Evolutionary conservation across 306 rosid species (phyloP).

Genomic region (Amphicarpaea edgeworthii): DNA sequence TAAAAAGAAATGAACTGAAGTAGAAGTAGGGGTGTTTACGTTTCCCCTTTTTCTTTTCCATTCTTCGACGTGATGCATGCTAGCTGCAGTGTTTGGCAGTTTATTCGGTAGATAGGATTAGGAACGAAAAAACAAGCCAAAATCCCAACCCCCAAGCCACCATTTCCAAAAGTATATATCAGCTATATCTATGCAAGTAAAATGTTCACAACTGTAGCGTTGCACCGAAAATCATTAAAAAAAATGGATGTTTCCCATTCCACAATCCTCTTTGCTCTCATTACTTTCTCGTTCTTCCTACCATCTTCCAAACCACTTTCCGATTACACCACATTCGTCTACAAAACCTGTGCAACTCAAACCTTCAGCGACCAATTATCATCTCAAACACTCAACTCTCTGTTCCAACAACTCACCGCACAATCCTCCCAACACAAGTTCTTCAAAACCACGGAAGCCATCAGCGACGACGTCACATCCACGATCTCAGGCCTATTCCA

Average conservation of each 20-base stretch:
- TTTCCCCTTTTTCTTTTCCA: background rate
- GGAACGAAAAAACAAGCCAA: conserved; percentile 53
- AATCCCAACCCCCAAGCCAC: conserved; percentile 42
- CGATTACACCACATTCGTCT: conserved; percentile 55
- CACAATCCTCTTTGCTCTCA: conserved; percentile 17
- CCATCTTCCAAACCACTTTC: conserved; percentile 45
- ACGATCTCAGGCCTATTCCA: conserved; percentile 67
- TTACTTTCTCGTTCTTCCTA: conserved; percentile 33
- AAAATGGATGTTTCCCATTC: conserved; percentile 42
- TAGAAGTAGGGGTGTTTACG: too few relatives aligned
- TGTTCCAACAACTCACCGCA: conserved; percentile 61
- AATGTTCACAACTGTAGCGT: background rate
- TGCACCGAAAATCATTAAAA: conserved; percentile 17
- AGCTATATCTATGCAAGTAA: background rate
- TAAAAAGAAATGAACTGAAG: background rate
- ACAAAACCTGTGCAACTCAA: conserved; percentile 62
- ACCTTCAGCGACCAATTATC: conserved; percentile 32
- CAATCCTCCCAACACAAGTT: conserved; percentile 65
- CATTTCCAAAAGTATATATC: conserved; percentile 8
- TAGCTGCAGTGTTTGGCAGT: background rate
- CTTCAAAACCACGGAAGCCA: conserved; percentile 53
- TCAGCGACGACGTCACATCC: conserved; percentile 15
- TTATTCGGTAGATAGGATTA: conserved; percentile 54
- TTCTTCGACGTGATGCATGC: conserved; percentile 1
- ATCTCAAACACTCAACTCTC: conserved; percentile 58